Percentiles rank a stretch among this genome's conserved stretches.
Evolutionary conservation across 1,284 basidiomycete species (phyloP).

Genomic region (Ceratobasidium sp.): DNA sequence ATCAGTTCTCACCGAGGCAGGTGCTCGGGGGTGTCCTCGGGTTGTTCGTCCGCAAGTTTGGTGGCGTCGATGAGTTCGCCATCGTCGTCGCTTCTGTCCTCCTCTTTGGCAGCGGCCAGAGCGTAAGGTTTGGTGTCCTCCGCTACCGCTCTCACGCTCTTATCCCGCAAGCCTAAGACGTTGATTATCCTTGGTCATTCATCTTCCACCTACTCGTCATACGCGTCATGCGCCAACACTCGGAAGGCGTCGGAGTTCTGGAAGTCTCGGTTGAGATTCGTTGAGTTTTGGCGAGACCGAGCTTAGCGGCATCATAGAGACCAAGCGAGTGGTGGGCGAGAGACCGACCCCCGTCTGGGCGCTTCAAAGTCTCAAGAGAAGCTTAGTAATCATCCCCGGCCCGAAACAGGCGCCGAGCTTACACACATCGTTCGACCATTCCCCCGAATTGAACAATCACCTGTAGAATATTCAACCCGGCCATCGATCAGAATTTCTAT

Average conservation of each 20-base stretch:
- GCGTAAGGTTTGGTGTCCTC: slow-evolving; percentile 35
- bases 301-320: no score
- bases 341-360: no score
- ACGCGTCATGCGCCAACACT: slow-evolving; percentile 29
- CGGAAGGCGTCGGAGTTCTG: slow-evolving; percentile 19
- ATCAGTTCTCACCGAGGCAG: slow-evolving; percentile 23
- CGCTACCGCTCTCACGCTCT: slow-evolving; percentile 21
- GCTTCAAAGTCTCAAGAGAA: no score
- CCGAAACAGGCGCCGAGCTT: no score
- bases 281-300: no score
- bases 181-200: not conserved
- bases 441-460: no score
- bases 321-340: no score
- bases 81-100: slow-evolving; percentile 15
- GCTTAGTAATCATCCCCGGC: slow-evolving; percentile 60
- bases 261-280: no score
- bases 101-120: slow-evolving; percentile 14
- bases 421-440: no score
- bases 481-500: no score
- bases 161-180: slow-evolving; percentile 22
- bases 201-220: slow-evolving; percentile 36
- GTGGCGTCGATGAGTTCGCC: slow-evolving; percentile 33
- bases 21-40: slow-evolving; percentile 40
- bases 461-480: no score
- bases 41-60: slow-evolving; percentile 22